These are phyloP conservation scores for Silybum marianum DNA, from an alignment of 129 eudicot species.

Conservation along the genomic window DNA sequence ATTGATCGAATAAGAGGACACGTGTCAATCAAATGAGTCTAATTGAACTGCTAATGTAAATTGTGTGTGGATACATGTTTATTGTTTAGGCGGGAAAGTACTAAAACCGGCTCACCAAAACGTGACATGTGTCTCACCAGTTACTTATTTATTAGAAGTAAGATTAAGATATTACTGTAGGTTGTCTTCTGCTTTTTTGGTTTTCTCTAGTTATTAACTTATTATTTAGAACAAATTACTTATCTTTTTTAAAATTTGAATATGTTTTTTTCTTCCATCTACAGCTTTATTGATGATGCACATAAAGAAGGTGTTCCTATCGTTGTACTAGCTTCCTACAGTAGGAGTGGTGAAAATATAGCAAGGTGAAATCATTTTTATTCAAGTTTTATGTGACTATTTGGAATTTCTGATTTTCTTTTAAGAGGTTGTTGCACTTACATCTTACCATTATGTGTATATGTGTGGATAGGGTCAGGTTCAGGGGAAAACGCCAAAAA, in stretches of 20 bases:
- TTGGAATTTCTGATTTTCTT: background rate
- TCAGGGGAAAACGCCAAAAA: too few relatives aligned
- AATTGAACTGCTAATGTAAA: too few relatives aligned
- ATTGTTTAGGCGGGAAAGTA: too few relatives aligned
- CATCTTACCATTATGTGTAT: background rate
- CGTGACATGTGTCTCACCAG: too few relatives aligned
- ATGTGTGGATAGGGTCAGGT: background rate
- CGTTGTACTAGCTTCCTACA: conserved; percentile 64
- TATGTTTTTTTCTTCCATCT: conserved; percentile 12
- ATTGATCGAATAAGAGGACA: too few relatives aligned
- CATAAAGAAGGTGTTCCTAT: conserved; percentile 67
- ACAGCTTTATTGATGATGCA: conserved; percentile 86
- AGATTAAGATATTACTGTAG: too few relatives aligned
- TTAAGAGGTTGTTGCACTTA: background rate
- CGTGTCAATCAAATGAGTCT: too few relatives aligned
- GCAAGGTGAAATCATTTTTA: conserved; percentile 58
- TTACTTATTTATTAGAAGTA: too few relatives aligned
- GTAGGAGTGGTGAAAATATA: conserved; percentile 65
- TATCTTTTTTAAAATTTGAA: background rate
- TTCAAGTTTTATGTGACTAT: background rate
- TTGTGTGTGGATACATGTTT: too few relatives aligned
- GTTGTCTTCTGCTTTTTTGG: background rate
- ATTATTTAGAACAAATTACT: background rate
- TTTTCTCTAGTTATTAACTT: background rate
- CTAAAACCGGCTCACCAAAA: too few relatives aligned